Base-by-base conservation (phyloP, 2,329 filamentous ascomycete genomes). In the Gliomastix tumulicola region DNA sequence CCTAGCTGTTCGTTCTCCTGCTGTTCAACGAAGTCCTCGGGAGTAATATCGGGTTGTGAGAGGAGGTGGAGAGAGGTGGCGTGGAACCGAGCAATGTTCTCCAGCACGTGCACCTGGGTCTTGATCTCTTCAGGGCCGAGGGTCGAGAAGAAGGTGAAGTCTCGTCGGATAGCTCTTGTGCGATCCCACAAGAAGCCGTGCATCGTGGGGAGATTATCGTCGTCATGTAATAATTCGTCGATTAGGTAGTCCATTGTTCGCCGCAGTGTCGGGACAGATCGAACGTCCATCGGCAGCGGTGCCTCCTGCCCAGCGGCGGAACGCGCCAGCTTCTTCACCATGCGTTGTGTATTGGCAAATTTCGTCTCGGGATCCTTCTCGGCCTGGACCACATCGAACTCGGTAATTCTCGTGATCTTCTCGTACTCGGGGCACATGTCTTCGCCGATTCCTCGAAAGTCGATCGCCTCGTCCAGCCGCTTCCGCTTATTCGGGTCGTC, bases 341-440 rank as follows among this genome's bases (percentile, higher is more conserved):
- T 82, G 40, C 67, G 65, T 4, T 57, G 49, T 1, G 68, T 70
- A 16, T 64, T 62, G 5, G 75, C 63, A 48, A 70, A 66, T 16
- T 57, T 53, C 2, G 63, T 69, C 21, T 49, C 46, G 2, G 57
- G 44, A 37, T 66, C 63, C 47, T 74, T 79, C 48, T 82, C 78
- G 7, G 72, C 63, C 7, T 58, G 58, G 44, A 73, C 69, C 17
- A 79, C 67, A 41, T 82, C 74, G 46, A 68, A 62, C 50, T 82
- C 76, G 33, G 71, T 71, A 38, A 83, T 81, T 41, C 79, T 68
- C 34, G 67, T 74, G 22, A 80, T 69, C 51, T 74, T 74, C 51
- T 84, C 79, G 53, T 74, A 82, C 43, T 81, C 74, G 6, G 79
- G 79, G 42, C 79, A 84, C 79, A 82, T 83, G 19, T 80, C 74